Percentiles rank a stretch among this genome's conserved stretches.
Evolutionary conservation across 1,284 basidiomycete genomes (phyloP).

Genomic region (Gymnopus androsaceus): DNA sequence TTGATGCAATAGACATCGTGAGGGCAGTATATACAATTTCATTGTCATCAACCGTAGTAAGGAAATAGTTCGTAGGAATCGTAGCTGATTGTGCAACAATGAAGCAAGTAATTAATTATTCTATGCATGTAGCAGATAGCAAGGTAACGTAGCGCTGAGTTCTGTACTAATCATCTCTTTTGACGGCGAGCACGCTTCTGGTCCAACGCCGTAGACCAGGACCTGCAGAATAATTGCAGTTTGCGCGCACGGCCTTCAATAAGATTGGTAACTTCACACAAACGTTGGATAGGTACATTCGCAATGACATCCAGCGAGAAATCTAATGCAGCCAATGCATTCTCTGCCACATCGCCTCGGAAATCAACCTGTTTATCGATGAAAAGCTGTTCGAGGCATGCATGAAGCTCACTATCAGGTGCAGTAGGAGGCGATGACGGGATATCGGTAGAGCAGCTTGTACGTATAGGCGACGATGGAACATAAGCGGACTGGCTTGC

Average conservation of each 20-base stretch:
- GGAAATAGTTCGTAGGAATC: no score
- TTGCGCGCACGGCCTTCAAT: conserved; percentile 21
- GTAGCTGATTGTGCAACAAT: no score
- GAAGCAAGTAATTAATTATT: neutral
- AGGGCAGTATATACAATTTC: neutral
- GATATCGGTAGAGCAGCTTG: neutral
- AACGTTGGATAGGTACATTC: conserved; percentile 18
- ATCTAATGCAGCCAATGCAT: conserved; percentile 18
- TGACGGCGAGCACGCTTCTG: no score
- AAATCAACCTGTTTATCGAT: conserved; percentile 18
- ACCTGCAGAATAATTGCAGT: conserved; percentile 23
- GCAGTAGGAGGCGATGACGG: conserved; percentile 3
- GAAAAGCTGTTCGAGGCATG: neutral
- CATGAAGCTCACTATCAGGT: neutral
- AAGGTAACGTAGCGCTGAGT: no score
- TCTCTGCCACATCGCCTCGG: conserved; percentile 3
- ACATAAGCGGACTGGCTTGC: neutral
- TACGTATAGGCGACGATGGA: neutral
- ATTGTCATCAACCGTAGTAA: no score
- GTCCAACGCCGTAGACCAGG: conserved; percentile 17
- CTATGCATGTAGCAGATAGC: no score
- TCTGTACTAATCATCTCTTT: neutral
- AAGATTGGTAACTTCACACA: conserved; percentile 18
- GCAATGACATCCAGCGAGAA: conserved; percentile 27
- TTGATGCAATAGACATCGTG: neutral